Evolutionary conservation across 768 basidiomycete species (phyloP).

Genomic region (Leccinum ochraceum): DNA sequence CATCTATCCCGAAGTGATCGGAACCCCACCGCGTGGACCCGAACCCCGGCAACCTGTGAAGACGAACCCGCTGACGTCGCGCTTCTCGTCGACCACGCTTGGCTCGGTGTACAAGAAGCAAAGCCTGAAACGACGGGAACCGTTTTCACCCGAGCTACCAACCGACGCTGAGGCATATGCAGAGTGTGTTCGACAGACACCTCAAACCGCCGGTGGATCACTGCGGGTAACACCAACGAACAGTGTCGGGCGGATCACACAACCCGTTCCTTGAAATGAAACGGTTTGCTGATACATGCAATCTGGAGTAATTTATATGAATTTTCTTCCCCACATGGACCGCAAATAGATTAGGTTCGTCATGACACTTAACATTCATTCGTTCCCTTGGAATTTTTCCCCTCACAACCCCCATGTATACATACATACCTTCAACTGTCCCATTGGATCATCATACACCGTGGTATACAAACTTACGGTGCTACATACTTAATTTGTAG

Average conservation of each 20-base stretch:
- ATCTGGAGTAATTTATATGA: constrained; percentile 13
- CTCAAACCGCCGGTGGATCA: constrained; percentile 35
- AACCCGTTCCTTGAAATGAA: constrained; percentile 55
- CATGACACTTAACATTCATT: constrained; percentile 5
- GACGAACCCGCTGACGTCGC: constrained; percentile 43
- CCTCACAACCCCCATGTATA: constrained; percentile 23
- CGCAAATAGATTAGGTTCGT: constrained; percentile 21
- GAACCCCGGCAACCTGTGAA: constrained; percentile 76
- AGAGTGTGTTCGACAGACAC: constrained; percentile 43
- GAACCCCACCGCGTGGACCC: constrained; percentile 56
- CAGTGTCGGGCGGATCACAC: constrained; percentile 44
- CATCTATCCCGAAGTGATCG: constrained; percentile 71
- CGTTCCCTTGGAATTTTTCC: constrained; percentile 9
- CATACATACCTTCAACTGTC: constrained; percentile 6
- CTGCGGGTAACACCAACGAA: constrained; percentile 43
- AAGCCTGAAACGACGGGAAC: constrained; percentile 31
- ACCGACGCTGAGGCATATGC: constrained; percentile 68
- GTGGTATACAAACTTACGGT: background rate
- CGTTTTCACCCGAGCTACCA: constrained; percentile 29
- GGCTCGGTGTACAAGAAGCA: constrained; percentile 36
- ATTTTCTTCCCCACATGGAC: constrained; percentile 28
- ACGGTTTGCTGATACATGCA: constrained; percentile 8
- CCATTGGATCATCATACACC: background rate
- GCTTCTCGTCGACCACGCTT: constrained; percentile 50
- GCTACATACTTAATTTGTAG: constrained; percentile 25